Base-by-base conservation (phyloP, 2,329 filamentous ascomycete species). In the Epichloe baconii region DNA sequence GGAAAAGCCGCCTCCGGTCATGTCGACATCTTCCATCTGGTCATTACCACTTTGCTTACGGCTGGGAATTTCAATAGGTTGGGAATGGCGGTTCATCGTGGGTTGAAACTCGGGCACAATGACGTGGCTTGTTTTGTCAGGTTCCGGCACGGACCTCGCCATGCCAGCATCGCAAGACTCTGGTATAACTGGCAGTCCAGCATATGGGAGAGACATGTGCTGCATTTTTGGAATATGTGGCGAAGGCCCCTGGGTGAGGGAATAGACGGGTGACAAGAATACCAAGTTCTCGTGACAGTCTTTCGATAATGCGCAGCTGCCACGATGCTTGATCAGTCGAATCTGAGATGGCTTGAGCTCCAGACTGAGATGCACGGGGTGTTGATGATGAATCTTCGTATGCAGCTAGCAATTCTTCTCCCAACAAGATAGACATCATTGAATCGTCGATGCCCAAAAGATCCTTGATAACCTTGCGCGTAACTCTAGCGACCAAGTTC, bases 401-500 rank as follows among this genome's bases (percentile, higher is more conserved):
- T 23, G 73, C 69, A 26, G 69, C 70, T 3, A 83, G 81, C 23
- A 95, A 69, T 2, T 79, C 72, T 64, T 96, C 89, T 12, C 93
- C 93, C 51, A 97, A 84, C 8, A 98, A 82, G 47, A 96, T 82
- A 0, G 86, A 86, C 8, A 98, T 76, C 19, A 93, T 73, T 47
- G 80, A 79, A 56, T 96, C 88, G 59, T 97, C 90, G 51, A 98
- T 86, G 8, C 91, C 91, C 64, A 97, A 86, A 43, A 98, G 71
- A 62, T 96, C 89, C 49, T 83, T 80, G 58, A 98, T 88, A 31
- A 97, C 85, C 60, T 83, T 88, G 52, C 86, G 80, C 3, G 91
- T 95, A 47, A 97, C 80, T 11, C 85, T 79, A 54, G 83, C 82
- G 80, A 88, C 88, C 57, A 94, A 78, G 1, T 85, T 83, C 56